Base-by-base conservation (phyloP, 306 rosid species). In the Erythrophleum fordii region DNA sequence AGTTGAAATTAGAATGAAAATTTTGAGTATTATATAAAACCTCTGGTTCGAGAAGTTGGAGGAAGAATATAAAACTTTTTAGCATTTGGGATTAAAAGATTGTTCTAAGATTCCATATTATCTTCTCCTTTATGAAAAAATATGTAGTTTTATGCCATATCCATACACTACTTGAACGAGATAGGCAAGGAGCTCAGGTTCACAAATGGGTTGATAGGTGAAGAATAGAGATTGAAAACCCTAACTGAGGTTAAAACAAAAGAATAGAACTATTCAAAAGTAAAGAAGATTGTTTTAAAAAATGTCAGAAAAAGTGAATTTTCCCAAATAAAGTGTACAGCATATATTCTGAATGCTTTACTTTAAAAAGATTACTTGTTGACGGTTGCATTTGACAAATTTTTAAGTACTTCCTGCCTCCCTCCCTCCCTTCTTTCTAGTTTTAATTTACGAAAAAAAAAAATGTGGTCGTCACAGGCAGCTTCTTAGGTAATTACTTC, bases 291-390 rank as follows among this genome's bases (percentile, higher is more conserved):
- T 68, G 23, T n/a, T n/a, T n/a, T n/a, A 71, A 76, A 66, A 45
- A 73, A 61, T 70, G 65, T 71, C 81, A 77, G 59, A 62, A 31
- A 62, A 23, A 37, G 48, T 71, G 68, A 51, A 51, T 76, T 86
- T 58, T 76, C 71, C 58, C 16, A 59, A 81, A 75, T 75, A 81
- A 73, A 77, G 86, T 49, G 61, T 66, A 62, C 80, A 85, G 92
- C 23, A 77, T 76, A 68, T 79, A 62, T 73, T 68, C 84, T 53
- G 66, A 73, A 67, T 64, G 80, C 80, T 72, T 77, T 86, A 35
- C 80, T 80, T 81, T 85, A 29, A 28, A 81, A 79, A 29, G 69
- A 67, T 41, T 72, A 68, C 67, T 64, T 29, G 31, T 73, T 84
- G 87, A 83, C 80, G 64, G 25, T 42, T 81, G 70, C 59, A 22